Conservation (phyloP, 441 rosid species). For the Cnidoscolus chayamansa region DNA sequence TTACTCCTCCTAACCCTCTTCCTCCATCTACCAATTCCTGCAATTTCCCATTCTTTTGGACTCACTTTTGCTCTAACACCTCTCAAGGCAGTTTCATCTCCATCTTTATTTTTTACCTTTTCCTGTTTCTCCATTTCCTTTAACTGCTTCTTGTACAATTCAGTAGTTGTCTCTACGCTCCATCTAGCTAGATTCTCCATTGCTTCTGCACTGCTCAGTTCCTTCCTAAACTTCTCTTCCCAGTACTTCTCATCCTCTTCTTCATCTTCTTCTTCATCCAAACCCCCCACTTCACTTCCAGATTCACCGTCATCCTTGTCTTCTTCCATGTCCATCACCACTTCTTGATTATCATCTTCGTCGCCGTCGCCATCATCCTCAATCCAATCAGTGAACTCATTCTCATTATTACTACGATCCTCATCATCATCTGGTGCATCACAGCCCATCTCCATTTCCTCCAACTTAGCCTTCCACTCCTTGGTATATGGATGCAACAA, state of each 20-base stretch:
- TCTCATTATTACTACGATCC: constrained; percentile 32
- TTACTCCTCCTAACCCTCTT: constrained; percentile 69
- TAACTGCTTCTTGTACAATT: constrained; percentile 51
- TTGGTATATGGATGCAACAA: constrained; percentile 86
- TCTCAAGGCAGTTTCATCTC: constrained; percentile 58
- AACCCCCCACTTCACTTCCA: constrained; percentile 28
- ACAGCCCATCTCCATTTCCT: constrained; percentile 90
- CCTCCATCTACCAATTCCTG: constrained; percentile 74
- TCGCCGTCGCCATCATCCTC: constrained; percentile 44
- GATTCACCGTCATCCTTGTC: constrained; percentile 33
- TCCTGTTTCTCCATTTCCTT: constrained; percentile 35
- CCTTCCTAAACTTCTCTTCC: constrained; percentile 69
- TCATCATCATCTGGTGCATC: constrained; percentile 86
- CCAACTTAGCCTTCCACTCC: constrained; percentile 92
- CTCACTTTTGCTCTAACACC: constrained; percentile 68
- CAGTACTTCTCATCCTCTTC: constrained; percentile 52
- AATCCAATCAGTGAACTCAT: constrained; percentile 58
- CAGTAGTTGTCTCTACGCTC: constrained; percentile 48
- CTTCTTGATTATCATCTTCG: constrained; percentile 31
- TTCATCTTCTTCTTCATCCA: constrained; percentile 41
- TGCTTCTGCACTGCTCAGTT: constrained; percentile 54
- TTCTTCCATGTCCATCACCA: constrained; percentile 42
- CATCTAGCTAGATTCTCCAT: constrained; percentile 70
- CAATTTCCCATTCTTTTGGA: constrained; percentile 71
- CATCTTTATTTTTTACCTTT: constrained; percentile 39